Conservation (phyloP, 2,329 filamentous ascomycete genomes). For the Phaeoacremonium minimum region DNA sequence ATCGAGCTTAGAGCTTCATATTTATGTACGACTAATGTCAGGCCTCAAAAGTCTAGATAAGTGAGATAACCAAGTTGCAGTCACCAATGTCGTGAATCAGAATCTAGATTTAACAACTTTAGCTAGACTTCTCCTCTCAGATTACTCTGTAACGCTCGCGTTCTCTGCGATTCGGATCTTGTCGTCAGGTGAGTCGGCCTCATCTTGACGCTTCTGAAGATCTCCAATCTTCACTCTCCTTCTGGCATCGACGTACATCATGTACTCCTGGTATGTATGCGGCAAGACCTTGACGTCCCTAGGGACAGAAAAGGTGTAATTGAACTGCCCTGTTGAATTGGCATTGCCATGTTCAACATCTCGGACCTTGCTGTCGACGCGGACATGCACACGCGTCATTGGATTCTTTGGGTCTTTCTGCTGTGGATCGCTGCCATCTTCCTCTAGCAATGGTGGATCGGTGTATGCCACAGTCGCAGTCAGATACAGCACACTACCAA, state of each 20-base stretch:
- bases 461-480: constrained; percentile 69
- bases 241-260: constrained; percentile 38
- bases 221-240: constrained; percentile 29
- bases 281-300: constrained; percentile 30
- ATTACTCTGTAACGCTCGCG: constrained; percentile 9
- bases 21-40: too few species aligned
- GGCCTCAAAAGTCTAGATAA: too few species aligned
- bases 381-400: constrained; percentile 57
- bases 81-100: too few species aligned
- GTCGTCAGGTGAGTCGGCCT: constrained; percentile 4
- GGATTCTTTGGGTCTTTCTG: constrained; percentile 19
- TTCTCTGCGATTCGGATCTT: constrained; percentile 4
- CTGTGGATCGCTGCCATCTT: constrained; percentile 40
- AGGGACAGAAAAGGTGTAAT: constrained; percentile 55
- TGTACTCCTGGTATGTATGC: constrained; percentile 34
- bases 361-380: constrained; percentile 67
- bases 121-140: not conserved
- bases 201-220: constrained; percentile 12
- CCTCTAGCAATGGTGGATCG: constrained; percentile 46
- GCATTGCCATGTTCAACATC: constrained; percentile 60
- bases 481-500: constrained; percentile 71
- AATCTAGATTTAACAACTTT: too few species aligned
- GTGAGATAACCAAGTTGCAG: too few species aligned
- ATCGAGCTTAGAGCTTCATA: too few species aligned
- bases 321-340: constrained; percentile 69